Evolutionary conservation across 2,329 filamentous ascomycete genomes (phyloP).

Genomic region (Cryphonectria japonica): DNA sequence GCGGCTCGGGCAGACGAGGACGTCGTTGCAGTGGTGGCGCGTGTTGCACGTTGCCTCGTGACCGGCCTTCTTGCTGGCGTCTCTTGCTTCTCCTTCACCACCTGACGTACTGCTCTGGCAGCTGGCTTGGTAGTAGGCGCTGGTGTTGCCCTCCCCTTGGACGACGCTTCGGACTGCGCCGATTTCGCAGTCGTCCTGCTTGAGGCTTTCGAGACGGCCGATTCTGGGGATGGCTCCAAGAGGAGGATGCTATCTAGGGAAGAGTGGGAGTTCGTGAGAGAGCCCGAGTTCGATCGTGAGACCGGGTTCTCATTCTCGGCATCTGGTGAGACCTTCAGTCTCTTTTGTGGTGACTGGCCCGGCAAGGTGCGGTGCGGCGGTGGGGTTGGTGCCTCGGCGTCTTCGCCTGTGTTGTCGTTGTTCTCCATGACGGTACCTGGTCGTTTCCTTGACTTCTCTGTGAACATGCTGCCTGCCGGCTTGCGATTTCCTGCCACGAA

Average conservation of each 20-base stretch:
- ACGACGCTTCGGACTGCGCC: slow-evolving; percentile 9
- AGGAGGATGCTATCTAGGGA: slow-evolving; percentile 35
- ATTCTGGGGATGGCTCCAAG: slow-evolving; percentile 16
- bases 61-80: slow-evolving; percentile 10
- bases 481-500: slow-evolving; percentile 54
- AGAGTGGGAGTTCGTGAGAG: slow-evolving; percentile 32
- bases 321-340: slow-evolving; percentile 31
- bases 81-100: slow-evolving; percentile 13
- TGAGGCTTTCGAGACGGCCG: slow-evolving; percentile 23
- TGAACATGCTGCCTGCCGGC: slow-evolving; percentile 53
- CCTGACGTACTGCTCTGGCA: slow-evolving; percentile 1
- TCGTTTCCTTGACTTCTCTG: slow-evolving; percentile 37
- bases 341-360: slow-evolving; percentile 40
- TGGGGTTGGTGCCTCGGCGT: slow-evolving; percentile 40
- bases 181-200: slow-evolving; percentile 19
- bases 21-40: slow-evolving; percentile 20
- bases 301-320: slow-evolving; percentile 20
- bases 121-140: slow-evolving; percentile 17
- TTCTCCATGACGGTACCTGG: slow-evolving; percentile 52
- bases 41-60: slow-evolving; percentile 22
- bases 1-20: slow-evolving; percentile 19
- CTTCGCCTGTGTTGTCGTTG: slow-evolving; percentile 53
- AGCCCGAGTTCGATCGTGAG: slow-evolving; percentile 29
- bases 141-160: slow-evolving; percentile 18
- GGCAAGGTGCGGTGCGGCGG: slow-evolving; percentile 39